Conservation (phyloP, 2,329 filamentous ascomycete species). For the Aureobasidium leucospermi region DNA sequence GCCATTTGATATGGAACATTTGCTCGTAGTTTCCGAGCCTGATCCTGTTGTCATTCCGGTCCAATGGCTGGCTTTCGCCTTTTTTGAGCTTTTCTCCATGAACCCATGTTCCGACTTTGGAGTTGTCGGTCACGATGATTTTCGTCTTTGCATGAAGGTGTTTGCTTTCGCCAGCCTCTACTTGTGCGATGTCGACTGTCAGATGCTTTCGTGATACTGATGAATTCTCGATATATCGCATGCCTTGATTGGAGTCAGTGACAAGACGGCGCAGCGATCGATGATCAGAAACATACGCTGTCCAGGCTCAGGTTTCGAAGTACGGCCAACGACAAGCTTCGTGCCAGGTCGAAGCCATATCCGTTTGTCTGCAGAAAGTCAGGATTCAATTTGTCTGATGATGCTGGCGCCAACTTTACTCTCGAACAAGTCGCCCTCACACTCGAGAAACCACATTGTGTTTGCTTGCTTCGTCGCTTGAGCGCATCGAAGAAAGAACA, state of each 20-base stretch:
- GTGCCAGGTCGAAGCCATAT: conserved; percentile 83
- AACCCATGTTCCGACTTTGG: conserved; percentile 67
- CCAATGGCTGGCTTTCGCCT: conserved; percentile 46
- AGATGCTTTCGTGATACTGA: conserved; percentile 86
- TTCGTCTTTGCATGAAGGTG: conserved; percentile 55
- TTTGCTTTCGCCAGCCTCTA: conserved; percentile 56
- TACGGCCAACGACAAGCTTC: conserved; percentile 78
- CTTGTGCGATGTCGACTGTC: conserved; percentile 61
- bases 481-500: neutral
- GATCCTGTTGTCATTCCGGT: conserved; percentile 54
- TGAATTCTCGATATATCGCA: conserved; percentile 60
- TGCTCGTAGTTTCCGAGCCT: conserved; percentile 58
- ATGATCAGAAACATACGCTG: neutral
- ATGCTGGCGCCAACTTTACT: conserved; percentile 27
- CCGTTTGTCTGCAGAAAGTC: conserved; percentile 52
- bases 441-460: conserved; percentile 49
- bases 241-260: conserved; percentile 39
- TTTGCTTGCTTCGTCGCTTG: neutral
- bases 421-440: conserved; percentile 46
- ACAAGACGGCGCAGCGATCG: neutral
- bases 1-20: conserved; percentile 62
- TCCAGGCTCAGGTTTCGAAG: conserved; percentile 30
- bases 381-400: neutral
- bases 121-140: conserved; percentile 70
- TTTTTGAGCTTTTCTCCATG: conserved; percentile 2